Percentiles rank a stretch among this genome's conserved stretches.
phyloP scores from a whole-genome alignment of 2,329 filamentous ascomycete genomes.

The Aspergillus hortae region DNA sequence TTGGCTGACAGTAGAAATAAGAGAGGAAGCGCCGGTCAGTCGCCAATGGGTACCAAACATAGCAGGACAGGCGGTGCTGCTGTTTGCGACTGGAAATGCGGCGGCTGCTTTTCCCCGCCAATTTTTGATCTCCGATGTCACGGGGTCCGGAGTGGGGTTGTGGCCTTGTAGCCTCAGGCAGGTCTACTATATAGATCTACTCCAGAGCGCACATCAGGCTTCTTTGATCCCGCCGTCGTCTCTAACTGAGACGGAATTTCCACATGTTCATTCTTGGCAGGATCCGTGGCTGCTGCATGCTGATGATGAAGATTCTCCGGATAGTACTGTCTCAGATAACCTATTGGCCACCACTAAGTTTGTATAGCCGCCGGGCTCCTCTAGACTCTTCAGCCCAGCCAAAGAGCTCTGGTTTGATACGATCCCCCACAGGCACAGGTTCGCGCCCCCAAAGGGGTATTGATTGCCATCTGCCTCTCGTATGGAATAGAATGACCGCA shows the following conservation, averaged over 20 bases:
- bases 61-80: constrained; percentile 1
- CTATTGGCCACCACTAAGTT: background rate
- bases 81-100: background rate
- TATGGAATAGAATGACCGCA: background rate
- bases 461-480: background rate
- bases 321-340: no score
- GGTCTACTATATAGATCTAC: background rate
- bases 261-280: no score
- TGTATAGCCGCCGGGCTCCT: background rate
- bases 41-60: constrained; percentile 2
- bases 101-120: constrained; percentile 20
- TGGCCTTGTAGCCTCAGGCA: background rate
- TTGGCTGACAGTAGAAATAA: background rate
- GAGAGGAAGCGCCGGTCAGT: background rate
- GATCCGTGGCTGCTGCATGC: background rate
- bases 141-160: background rate
- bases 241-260: no score
- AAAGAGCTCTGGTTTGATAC: background rate
- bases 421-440: background rate
- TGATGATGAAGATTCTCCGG: background rate
- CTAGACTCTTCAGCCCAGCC: background rate
- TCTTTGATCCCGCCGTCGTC: no score
- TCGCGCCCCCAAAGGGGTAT: background rate
- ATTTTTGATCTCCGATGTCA: constrained; percentile 20
- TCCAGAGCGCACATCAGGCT: no score